Conservation (phyloP, 2,329 filamentous ascomycete species). For the Rutstroemia sp. region DNA sequence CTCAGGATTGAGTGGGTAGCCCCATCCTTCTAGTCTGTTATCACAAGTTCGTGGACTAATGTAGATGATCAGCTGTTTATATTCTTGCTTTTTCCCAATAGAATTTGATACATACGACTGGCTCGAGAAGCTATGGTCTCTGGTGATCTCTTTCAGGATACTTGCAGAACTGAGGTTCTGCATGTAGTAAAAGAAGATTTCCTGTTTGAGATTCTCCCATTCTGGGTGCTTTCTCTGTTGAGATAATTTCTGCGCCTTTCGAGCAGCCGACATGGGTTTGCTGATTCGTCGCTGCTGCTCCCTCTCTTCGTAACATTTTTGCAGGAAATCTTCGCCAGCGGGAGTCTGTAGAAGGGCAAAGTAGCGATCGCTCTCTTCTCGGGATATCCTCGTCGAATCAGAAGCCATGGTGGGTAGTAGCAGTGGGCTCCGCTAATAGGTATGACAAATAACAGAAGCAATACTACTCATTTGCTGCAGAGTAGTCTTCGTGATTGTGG, state of each 20-base stretch:
- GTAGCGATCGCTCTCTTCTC: background rate
- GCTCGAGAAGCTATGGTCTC: background rate
- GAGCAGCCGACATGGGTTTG: background rate
- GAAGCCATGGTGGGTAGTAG: background rate
- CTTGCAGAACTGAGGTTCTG: constrained; percentile 1
- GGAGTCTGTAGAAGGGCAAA: background rate
- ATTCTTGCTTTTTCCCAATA: background rate
- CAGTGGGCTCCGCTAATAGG: too few relatives aligned
- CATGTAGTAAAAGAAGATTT: background rate
- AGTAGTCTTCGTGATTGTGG: background rate
- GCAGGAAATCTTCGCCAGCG: background rate
- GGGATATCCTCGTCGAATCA: background rate
- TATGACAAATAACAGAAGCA: too few relatives aligned
- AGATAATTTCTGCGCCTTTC: background rate
- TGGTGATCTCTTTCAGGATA: background rate
- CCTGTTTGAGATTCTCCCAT: constrained; percentile 1
- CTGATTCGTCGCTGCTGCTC: background rate
- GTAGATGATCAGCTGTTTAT: background rate
- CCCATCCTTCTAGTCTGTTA: constrained; percentile 5
- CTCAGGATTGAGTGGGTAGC: background rate
- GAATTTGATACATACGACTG: constrained; percentile 1
- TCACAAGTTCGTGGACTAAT: constrained; percentile 1
- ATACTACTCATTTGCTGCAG: too few relatives aligned
- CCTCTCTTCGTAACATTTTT: background rate
- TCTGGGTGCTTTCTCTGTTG: background rate